Evolutionary conservation across 2,329 filamentous ascomycete species (phyloP).

Genomic region (Tolypocladium inflatum): DNA sequence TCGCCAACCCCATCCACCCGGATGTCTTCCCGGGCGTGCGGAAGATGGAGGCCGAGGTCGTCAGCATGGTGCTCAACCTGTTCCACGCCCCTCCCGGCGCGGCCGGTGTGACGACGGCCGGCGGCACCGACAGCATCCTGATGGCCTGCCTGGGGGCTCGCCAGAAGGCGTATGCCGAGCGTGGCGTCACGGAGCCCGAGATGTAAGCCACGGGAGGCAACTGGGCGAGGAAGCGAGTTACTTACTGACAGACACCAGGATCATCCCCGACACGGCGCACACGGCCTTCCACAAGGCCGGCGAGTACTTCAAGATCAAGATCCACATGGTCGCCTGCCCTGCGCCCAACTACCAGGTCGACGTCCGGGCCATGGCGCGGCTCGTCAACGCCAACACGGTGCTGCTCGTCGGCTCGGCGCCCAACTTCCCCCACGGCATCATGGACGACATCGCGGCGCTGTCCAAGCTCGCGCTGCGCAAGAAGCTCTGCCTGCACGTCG

Average conservation of each 20-base stretch:
- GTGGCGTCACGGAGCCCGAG: constrained; percentile 84
- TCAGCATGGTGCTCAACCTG: constrained; percentile 84
- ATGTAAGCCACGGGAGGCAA: constrained; percentile 52
- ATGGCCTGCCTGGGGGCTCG: constrained; percentile 89
- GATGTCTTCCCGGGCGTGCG: constrained; percentile 96
- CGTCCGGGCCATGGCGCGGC: constrained; percentile 63
- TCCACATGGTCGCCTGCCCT: constrained; percentile 81
- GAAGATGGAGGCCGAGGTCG: constrained; percentile 98
- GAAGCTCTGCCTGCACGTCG: constrained; percentile 83
- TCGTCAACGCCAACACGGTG: constrained; percentile 91
- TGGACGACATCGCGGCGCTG: constrained; percentile 83
- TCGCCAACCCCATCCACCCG: constrained; percentile 93
- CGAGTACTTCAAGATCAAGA: constrained; percentile 93
- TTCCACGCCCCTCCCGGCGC: constrained; percentile 84
- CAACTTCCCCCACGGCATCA: constrained; percentile 97
- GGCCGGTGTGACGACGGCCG: constrained; percentile 82
- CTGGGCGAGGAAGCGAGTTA: background rate
- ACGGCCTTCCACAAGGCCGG: constrained; percentile 94
- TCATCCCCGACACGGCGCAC: constrained; percentile 88
- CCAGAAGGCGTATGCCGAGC: constrained; percentile 78
- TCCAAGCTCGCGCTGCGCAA: constrained; percentile 74
- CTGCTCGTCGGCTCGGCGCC: constrained; percentile 90
- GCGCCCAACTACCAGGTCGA: constrained; percentile 80
- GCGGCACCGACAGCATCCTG: constrained; percentile 91
- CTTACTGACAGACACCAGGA: constrained; percentile 39